Evolutionary conservation across 192 early-diverging fungal genomes (phyloP), one percentile per base, ranked within the genome.

Genomic region (Coemansia sp.): DNA sequence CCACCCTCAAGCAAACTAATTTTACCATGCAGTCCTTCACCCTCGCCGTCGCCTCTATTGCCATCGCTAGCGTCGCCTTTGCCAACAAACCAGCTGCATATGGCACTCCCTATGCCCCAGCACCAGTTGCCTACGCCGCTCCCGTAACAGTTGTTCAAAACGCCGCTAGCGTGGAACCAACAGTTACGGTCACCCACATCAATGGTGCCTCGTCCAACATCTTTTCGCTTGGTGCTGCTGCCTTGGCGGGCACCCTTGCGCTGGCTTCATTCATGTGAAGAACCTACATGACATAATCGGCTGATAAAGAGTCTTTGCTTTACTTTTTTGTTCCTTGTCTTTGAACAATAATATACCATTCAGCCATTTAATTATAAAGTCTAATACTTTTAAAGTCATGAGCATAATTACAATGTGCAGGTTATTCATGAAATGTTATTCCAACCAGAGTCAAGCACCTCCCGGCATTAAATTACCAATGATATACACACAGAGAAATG

Each of bases 181-280:
- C 81, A 20, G 76, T 78, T 43, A 83, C 81, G 12, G 65, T 68
- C 38, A 84, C 81, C 39, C 57, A 64, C 12, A 76, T 65, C 38
- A 76, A 67, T 65, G 81, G 81, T n/a, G 81, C 81, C 9, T 44
- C 49, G n/a, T 73, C 68, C 81, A 84, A 69, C 46, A 67, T 57
- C 57, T n/a, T 78, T 36, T 78, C 76, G 12, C 41, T 78, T 55
- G 70, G 76, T 33, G 70, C 75, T 2, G 75, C 41, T 24, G 63
- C 72, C 27, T 55, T 78, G 24, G 24, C 24, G 24, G 24, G 24
- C 24, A 24, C 24, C 24, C 24, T 24, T 24, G 24, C 24, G 24
- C 16, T 57, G 31, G 53, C 53, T 5, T 29, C 53, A 15, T 57
- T 33, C 31, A 57, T 57, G 53, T 57, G 33, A 57, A 5, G 3